A percentile compares a stretch with the other conserved stretches of the same genome.
phyloP scores from a whole-genome alignment of 495 filamentous ascomycete genomes.

The Penicillium daleae region DNA sequence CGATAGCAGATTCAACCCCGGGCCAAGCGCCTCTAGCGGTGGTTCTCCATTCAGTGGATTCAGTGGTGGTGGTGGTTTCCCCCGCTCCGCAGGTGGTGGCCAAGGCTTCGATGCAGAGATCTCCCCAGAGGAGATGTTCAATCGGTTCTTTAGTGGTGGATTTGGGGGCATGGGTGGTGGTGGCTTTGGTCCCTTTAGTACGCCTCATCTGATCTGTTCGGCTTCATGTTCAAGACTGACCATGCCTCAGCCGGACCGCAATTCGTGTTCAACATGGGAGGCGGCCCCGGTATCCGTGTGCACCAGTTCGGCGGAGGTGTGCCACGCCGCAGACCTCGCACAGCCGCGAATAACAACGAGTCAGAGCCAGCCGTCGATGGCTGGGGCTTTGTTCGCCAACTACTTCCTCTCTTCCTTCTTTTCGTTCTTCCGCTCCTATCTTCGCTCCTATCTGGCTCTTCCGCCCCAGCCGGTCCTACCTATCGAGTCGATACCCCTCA shows the following conservation, averaged over 20 bases:
- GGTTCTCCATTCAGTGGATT: slow-evolving; percentile 70
- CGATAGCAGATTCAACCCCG: slow-evolving; percentile 77
- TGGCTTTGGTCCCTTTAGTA: slow-evolving; percentile 66
- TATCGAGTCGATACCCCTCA: slow-evolving; percentile 70
- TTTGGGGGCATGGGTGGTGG: slow-evolving; percentile 53
- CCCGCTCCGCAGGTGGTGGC: slow-evolving; percentile 51
- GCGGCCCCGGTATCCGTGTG: slow-evolving; percentile 79
- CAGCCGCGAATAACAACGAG: slow-evolving; percentile 58
- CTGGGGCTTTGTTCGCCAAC: slow-evolving; percentile 56
- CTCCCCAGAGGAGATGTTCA: slow-evolving; percentile 94
- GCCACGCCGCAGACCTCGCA: slow-evolving; percentile 70
- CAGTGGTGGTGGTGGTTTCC: slow-evolving; percentile 55
- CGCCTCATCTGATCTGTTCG: not conserved
- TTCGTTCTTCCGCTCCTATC: slow-evolving; percentile 87
- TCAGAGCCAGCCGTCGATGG: slow-evolving; percentile 53
- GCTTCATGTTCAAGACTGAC: slow-evolving; percentile 4
- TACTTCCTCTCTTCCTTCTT: slow-evolving; percentile 85
- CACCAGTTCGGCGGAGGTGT: slow-evolving; percentile 79
- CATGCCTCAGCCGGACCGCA: slow-evolving; percentile 67
- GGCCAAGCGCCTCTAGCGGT: slow-evolving; percentile 46
- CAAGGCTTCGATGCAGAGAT: slow-evolving; percentile 86
- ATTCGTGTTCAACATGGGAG: slow-evolving; percentile 91
- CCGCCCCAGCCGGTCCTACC: slow-evolving; percentile 62
- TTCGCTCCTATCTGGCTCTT: slow-evolving; percentile 69
- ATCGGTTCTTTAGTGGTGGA: slow-evolving; percentile 83